Evolutionary conservation across 192 early-diverging fungal species (phyloP), one percentile per base, ranked within the genome.

Genomic region (Rhizoclosmatium sp.): DNA sequence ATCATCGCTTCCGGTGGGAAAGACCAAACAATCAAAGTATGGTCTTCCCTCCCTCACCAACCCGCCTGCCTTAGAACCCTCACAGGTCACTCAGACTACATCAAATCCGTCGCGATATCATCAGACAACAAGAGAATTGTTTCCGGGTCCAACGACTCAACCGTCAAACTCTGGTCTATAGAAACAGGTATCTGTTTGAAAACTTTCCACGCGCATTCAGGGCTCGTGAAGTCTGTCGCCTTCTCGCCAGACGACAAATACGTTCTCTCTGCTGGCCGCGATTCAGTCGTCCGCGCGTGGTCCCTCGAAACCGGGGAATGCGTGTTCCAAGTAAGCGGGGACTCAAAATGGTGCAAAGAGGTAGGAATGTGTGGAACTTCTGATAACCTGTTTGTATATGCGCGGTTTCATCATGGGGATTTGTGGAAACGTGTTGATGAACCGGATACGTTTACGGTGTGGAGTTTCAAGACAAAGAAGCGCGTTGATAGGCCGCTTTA

Each of bases 11-110:
- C 62, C 10, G 83, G 76, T 21, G 70, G 76, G 4, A 58, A 68
- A 69, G 83, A 84, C 65, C 76, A 79, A 12, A 78, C 80, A 5
- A 59, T 84, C n/a, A 47, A 71, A 4, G 70, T 70, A 16, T 84
- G 83, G 83, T 31, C 42, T 47, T 59, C 78, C 0, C 70, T 68
- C n/a, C 44, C 83, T 10, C 69, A 70, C 2, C 60, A 67, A 41
- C 49, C 47, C 70, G 46, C 40, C 19, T 31, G 31, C 31, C 31
- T 31, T 31, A 10, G 45, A 48, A 71, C 71, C 10, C 71, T 79
- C 23, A 42, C 41, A 23, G 78, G 69, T n/a, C 71, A 73, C 71
- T 65, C 56, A 21, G 58, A 64, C 10, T 64, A 2, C 3, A 16
- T 73, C n/a, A 39, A 2, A 0, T 61, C 59, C 16, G 56, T 73